Evolutionary conservation across 129 eudicot genomes (phyloP).

Genomic region (Saposhnikovia divaricata): DNA sequence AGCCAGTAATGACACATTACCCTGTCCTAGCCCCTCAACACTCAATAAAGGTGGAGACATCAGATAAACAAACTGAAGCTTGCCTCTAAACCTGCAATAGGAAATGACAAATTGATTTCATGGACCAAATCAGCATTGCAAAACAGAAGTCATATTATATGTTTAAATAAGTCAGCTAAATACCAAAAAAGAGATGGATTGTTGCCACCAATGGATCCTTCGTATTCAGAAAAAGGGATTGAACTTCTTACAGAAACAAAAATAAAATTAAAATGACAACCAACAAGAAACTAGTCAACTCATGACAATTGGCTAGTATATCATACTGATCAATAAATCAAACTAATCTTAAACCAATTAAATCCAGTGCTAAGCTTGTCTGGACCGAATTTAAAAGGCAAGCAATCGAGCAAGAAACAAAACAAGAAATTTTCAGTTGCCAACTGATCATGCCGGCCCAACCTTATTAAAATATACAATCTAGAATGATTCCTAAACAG

Average conservation of each 20-base stretch:
- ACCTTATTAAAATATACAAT: background rate
- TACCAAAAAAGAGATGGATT: background rate
- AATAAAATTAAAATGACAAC: background rate
- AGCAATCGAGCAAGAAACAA: background rate
- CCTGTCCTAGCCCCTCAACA: slow-evolving; percentile 53
- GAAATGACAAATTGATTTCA: background rate
- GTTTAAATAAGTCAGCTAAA: background rate
- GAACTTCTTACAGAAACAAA: background rate
- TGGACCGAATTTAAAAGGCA: background rate
- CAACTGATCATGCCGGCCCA: background rate
- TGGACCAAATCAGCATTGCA: background rate
- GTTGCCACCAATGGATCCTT: background rate
- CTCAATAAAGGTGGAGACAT: slow-evolving; percentile 75
- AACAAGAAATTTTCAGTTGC: background rate
- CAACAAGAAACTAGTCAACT: background rate
- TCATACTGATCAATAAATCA: background rate
- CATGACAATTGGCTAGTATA: background rate
- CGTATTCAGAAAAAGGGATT: background rate
- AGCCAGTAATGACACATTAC: slow-evolving; percentile 34
- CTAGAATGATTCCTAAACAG: background rate
- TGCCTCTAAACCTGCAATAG: slow-evolving; percentile 23
- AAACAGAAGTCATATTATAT: background rate
- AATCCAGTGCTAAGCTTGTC: background rate
- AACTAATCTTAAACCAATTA: background rate
- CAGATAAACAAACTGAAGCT: slow-evolving; percentile 16